Evolutionary conservation across 306 rosid genomes (phyloP).

Genomic region (Medicago lupulina): DNA sequence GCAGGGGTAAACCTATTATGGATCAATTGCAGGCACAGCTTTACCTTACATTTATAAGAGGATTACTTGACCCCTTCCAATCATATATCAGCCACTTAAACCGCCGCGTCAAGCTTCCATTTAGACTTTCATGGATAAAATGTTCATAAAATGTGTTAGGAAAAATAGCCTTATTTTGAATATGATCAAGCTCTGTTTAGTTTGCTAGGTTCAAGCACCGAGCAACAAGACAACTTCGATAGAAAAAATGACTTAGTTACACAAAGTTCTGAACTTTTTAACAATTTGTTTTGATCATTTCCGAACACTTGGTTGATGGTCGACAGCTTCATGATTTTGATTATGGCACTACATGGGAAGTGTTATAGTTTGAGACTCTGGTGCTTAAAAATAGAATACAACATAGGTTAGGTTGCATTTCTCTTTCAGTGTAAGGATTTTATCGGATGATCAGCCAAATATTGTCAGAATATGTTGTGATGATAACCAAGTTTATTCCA

Average conservation of each 20-base stretch:
- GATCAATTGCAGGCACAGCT: background rate
- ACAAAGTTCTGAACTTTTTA: conserved; percentile 5
- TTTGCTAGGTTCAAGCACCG: background rate
- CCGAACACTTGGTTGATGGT: conserved; percentile 1
- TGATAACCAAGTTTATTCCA: conserved; percentile 21
- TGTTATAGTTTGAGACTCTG: conserved; percentile 21
- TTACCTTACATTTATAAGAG: background rate
- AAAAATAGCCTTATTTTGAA: background rate
- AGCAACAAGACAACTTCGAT: conserved; percentile 12
- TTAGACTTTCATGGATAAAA: conserved; percentile 21
- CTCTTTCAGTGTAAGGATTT: background rate
- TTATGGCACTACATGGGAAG: background rate
- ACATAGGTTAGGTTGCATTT: background rate
- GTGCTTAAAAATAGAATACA: conserved; percentile 2
- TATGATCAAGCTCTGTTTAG: conserved; percentile 27
- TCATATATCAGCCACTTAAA: background rate
- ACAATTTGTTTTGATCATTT: background rate
- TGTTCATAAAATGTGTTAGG: background rate
- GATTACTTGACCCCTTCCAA: background rate
- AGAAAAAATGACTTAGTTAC: background rate
- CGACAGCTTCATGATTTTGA: conserved; percentile 15
- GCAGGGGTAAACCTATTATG: too few relatives aligned
- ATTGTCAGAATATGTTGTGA: background rate
- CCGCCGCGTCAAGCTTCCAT: background rate
- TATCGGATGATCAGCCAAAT: background rate